Percentiles rank a stretch among this genome's conserved stretches.
Conservation (phyloP, 305 asterid genomes). For the Fraxinus greggii region DNA sequence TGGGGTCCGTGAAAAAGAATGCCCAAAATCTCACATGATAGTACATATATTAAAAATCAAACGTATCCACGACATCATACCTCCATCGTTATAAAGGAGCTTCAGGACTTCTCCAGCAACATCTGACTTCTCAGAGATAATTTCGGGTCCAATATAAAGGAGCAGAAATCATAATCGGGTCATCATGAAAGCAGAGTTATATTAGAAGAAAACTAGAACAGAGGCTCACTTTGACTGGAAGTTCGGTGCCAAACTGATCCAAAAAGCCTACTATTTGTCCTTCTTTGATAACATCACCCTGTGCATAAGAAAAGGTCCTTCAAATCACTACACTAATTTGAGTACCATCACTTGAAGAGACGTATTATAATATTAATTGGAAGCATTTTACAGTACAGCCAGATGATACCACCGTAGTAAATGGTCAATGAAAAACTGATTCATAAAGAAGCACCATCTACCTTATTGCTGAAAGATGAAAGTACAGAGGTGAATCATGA, state of each 20-base stretch:
- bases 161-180: slow-evolving; percentile 19
- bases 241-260: slow-evolving; percentile 62
- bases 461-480: not conserved
- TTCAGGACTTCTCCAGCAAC: slow-evolving; percentile 76
- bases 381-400: not conserved
- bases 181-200: slow-evolving; percentile 19
- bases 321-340: slow-evolving; percentile 4
- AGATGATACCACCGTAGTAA: not conserved
- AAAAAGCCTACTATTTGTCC: slow-evolving; percentile 67
- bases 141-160: slow-evolving; percentile 17
- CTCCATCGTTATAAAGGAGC: slow-evolving; percentile 64
- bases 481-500: slow-evolving; percentile 3
- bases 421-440: not conserved
- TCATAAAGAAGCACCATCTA: slow-evolving; percentile 12
- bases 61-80: slow-evolving; percentile 33
- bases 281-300: slow-evolving; percentile 82
- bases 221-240: slow-evolving; percentile 67
- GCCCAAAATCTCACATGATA: not conserved
- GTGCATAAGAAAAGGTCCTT: slow-evolving; percentile 23
- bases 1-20: not conserved
- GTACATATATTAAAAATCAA: not conserved
- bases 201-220: not conserved
- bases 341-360: not conserved
- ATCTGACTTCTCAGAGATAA: slow-evolving; percentile 51
- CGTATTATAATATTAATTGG: not conserved